Conservation (phyloP, 768 basidiomycete genomes). For the Suillus tomentosus region DNA sequence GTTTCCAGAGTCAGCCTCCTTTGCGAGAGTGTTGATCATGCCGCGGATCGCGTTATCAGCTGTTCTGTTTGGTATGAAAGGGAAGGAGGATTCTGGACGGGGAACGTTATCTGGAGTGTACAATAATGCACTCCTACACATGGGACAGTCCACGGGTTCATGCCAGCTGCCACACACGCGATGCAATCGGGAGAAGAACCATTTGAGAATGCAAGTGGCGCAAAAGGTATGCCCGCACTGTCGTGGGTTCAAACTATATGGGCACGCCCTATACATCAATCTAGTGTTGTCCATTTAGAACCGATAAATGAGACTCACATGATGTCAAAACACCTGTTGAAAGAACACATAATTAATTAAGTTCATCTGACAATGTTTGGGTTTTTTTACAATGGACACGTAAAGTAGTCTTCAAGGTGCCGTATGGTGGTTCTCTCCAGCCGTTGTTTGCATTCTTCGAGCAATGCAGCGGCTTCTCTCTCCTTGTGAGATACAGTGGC, state of each 20-base stretch:
- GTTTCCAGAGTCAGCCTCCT: constrained; percentile 37
- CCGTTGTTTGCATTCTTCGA: constrained; percentile 40
- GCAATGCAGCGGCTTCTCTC: constrained; percentile 41
- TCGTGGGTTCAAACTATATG: constrained; percentile 54
- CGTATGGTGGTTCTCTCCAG: constrained; percentile 40
- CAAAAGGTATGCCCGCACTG: constrained; percentile 72
- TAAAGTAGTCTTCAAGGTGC: constrained; percentile 63
- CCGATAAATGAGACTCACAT: constrained; percentile 36
- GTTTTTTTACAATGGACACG: constrained; percentile 60
- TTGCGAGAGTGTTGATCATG: constrained; percentile 52
- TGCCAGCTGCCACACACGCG: constrained; percentile 67
- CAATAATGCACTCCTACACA: constrained; percentile 58
- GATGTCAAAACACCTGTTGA: constrained; percentile 61
- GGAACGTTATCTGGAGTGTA: constrained; percentile 55
- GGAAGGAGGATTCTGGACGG: constrained; percentile 52
- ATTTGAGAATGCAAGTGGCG: constrained; percentile 63
- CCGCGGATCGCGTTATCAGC: constrained; percentile 53
- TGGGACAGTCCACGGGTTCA: constrained; percentile 64
- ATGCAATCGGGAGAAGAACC: constrained; percentile 71
- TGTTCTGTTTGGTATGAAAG: constrained; percentile 64
- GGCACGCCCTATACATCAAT: constrained; percentile 44
- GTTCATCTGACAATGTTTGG: constrained; percentile 12
- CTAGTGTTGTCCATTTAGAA: not conserved
- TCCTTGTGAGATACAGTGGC: constrained; percentile 41
- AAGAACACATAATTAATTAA: constrained; percentile 15